A percentile compares a stretch with the other conserved stretches of the same genome.
Conservation (phyloP, 164 flowering plant genomes). For the Akebia trifoliata region DNA sequence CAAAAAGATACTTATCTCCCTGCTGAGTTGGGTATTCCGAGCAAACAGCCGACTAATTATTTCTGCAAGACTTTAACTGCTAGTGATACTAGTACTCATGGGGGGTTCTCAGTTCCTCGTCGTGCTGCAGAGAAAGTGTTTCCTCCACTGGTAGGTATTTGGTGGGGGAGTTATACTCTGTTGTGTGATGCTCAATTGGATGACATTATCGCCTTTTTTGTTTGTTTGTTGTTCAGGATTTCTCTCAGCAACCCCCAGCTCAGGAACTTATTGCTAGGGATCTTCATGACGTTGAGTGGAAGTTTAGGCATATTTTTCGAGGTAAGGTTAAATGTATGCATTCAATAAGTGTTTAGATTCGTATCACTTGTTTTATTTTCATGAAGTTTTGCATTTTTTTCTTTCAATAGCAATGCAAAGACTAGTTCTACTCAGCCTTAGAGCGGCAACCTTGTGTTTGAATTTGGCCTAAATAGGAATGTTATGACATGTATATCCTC, state of each 20-base stretch:
- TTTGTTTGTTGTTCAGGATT: constrained; percentile 46
- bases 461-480: neutral
- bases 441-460: neutral
- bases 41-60: constrained; percentile 84
- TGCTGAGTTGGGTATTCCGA: constrained; percentile 65
- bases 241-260: constrained; percentile 80
- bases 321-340: constrained; percentile 35
- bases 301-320: constrained; percentile 83
- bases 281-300: constrained; percentile 91
- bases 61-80: constrained; percentile 90
- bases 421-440: neutral
- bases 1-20: constrained; percentile 73
- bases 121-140: constrained; percentile 95
- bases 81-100: constrained; percentile 91
- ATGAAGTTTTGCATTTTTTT: neutral
- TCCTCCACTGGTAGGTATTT: constrained; percentile 63
- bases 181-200: neutral
- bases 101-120: constrained; percentile 94
- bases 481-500: neutral
- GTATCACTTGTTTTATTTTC: neutral
- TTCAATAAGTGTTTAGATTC: neutral
- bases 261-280: constrained; percentile 91
- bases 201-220: constrained; percentile 4
- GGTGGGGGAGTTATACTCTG: neutral
- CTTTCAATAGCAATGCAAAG: neutral